Evolutionary conservation across 192 early-diverging fungal genomes (phyloP), one percentile per base, ranked within the genome.

Genomic region (Obelidium mucronatum): DNA sequence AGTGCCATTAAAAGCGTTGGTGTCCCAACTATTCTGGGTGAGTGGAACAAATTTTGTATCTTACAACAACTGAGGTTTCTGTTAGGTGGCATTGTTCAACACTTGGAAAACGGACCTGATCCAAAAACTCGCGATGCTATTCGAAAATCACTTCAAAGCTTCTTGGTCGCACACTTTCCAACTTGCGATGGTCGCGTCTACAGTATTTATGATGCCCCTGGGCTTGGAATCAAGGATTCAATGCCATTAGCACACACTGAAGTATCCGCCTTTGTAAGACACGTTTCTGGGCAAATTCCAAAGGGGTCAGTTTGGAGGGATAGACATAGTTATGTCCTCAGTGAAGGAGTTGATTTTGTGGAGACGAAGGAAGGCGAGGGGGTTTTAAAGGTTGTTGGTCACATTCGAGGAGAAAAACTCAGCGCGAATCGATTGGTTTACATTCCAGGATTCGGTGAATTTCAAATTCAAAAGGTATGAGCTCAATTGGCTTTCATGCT

Each of bases 371-470:
- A 79, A 31, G 67, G 36, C 2, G 40, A 33, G 35, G 81, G 94
- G 17, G 87, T 85, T 2, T 78, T 99, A 72, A 87, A 83, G 31
- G 87, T 99, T 15, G 95, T 93, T 22, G 97, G 96, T 4, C 95
- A 92, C 72, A 84, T 96, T 44, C 86, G 97, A 52, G 96, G 97
- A 2, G 86, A 85, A 31, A 89, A 89, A 34, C 89, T 99, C 56
- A 93, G 92, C 37, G 96, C 96, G 64, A 97, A 98, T 78, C 91
- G 95, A 1, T 85, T 98, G 37, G 83, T 99, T 2, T 95, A 98
- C 81, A 84, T 99, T 42, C 95, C 95, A 42, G 92, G 93, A 67
- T 94, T 88, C 87, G 97, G 97, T 40, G 96, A 99, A 79, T 99
- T 92, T 84, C 97, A 99, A 82, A 84, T 99, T 58, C 58, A 91